Conservation (phyloP, 2,329 filamentous ascomycete species). For the Colletotrichum costaricense region DNA sequence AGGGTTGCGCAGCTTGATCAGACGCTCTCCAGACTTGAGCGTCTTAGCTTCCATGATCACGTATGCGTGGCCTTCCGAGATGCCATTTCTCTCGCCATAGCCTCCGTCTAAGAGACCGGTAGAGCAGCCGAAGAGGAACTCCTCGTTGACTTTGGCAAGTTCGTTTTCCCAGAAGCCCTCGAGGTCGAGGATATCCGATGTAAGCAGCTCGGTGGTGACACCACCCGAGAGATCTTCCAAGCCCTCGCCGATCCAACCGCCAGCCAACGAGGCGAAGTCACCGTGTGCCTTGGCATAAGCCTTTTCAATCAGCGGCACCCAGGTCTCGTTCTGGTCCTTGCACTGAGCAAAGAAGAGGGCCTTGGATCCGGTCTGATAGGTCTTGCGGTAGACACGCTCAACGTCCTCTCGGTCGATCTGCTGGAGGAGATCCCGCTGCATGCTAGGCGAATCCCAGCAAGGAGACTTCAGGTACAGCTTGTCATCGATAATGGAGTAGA, state of each 20-base stretch:
- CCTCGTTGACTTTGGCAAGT: slow-evolving; percentile 81
- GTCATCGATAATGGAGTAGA: slow-evolving; percentile 91
- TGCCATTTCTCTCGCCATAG: slow-evolving; percentile 69
- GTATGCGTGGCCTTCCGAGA: slow-evolving; percentile 69
- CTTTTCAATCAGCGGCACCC: slow-evolving; percentile 84
- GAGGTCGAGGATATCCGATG: slow-evolving; percentile 79
- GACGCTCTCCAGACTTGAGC: slow-evolving; percentile 62
- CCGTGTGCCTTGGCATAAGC: slow-evolving; percentile 88
- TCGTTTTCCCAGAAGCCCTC: slow-evolving; percentile 88
- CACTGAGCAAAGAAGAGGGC: slow-evolving; percentile 84
- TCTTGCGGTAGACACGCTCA: slow-evolving; percentile 76
- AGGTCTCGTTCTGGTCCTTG: slow-evolving; percentile 82
- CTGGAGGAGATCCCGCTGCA: slow-evolving; percentile 79
- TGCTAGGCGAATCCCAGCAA: slow-evolving; percentile 82
- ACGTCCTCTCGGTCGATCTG: slow-evolving; percentile 80
- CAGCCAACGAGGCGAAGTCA: slow-evolving; percentile 77
- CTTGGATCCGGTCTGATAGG: slow-evolving; percentile 80
- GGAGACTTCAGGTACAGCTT: slow-evolving; percentile 87
- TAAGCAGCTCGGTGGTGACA: slow-evolving; percentile 76
- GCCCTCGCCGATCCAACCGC: slow-evolving; percentile 75
- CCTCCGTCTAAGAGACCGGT: slow-evolving; percentile 73
- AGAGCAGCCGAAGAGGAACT: slow-evolving; percentile 81
- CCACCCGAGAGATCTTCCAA: slow-evolving; percentile 73
- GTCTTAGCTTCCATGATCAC: slow-evolving; percentile 69
- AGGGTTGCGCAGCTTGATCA: slow-evolving; percentile 70